phyloP scores from a whole-genome alignment of 805 yeast genomes.

The Candida patagonica region DNA sequence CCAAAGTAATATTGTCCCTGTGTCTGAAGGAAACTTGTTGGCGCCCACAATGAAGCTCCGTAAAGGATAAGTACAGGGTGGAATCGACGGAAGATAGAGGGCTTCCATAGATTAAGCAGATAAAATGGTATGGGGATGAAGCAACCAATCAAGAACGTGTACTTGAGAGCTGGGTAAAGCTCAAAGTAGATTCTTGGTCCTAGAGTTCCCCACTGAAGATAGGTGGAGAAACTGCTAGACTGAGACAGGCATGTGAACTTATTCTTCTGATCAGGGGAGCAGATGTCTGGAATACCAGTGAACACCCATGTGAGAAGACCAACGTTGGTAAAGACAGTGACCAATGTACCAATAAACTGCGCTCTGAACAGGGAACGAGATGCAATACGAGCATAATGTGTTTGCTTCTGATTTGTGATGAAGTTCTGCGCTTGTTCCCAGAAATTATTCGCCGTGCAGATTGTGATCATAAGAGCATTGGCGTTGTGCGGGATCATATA shows the following conservation, averaged over 20 bases:
- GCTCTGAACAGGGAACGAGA: conserved; percentile 47
- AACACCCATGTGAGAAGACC: conserved; percentile 26
- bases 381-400: conserved; percentile 50
- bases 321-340: conserved; percentile 19
- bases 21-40: conserved; percentile 15
- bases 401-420: conserved; percentile 48
- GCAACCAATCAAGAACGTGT: conserved; percentile 52
- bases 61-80: conserved; percentile 10
- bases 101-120: conserved; percentile 3
- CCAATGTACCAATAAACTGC: conserved; percentile 24
- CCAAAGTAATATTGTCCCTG: conserved; percentile 26
- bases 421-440: conserved; percentile 29
- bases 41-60: conserved; percentile 33
- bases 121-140: conserved; percentile 4
- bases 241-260: conserved; percentile 32
- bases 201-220: conserved; percentile 36
- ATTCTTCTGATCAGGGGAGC: conserved; percentile 21
- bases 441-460: conserved; percentile 24
- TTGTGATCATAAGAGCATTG: conserved; percentile 16
- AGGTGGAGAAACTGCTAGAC: conserved; percentile 34
- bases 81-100: neutral
- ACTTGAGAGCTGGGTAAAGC: conserved; percentile 46
- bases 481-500: conserved; percentile 54
- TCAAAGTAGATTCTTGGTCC: conserved; percentile 41
- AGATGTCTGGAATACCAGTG: conserved; percentile 23